Evolutionary conservation across 768 basidiomycete genomes (phyloP), one percentile per base, ranked within the genome.

Genomic region (Boletus sensibilis): DNA sequence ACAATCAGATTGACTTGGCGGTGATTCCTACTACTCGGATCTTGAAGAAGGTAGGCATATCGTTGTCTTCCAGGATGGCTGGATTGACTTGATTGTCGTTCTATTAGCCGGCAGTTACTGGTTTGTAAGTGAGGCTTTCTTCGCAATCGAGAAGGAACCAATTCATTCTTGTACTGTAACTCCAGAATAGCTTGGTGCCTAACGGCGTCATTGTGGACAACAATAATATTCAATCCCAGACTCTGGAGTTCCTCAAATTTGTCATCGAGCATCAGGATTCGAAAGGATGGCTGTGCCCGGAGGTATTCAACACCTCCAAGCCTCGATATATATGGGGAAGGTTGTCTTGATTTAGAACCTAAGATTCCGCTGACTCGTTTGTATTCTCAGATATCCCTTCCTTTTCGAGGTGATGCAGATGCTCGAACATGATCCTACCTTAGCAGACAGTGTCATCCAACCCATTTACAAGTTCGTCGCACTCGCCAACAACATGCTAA

Each of bases 401-500:
- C 48, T 56, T 12, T 56, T 56, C 14, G 42, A 49, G 29, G 42
- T 29, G n/a, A 44, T 45, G 21, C 55, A 56, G n/a, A 44, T 51
- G 50, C 40, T 56, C 21, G 48, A 56, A 50, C 14, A 38, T 35
- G 20, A 55, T 23, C 48, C 48, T 16, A n/a, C 55, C 5, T 44
- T 56, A 13, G 31, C 55, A 16, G 41, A 56, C 14, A 50, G 9
- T 21, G 23, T 51, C 21, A 50, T 59, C 38, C 42, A 48, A 4
- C 42, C 55, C n/a, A 31, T 56, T 21, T 44, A 82, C 67, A 83
- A 80, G 59, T 84, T 84, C 50, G 78, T 82, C 29, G 56, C 67
- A 7, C 64, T 83, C 25, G 81, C 82, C 20, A 83, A 83, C 61
- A 71, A 73, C 4, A 84, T 84, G 83, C 66, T 84, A 42, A 75